Percentiles rank a stretch among this genome's conserved stretches.
phyloP scores from a whole-genome alignment of 495 filamentous ascomycete species.

The Cercophora sp. region DNA sequence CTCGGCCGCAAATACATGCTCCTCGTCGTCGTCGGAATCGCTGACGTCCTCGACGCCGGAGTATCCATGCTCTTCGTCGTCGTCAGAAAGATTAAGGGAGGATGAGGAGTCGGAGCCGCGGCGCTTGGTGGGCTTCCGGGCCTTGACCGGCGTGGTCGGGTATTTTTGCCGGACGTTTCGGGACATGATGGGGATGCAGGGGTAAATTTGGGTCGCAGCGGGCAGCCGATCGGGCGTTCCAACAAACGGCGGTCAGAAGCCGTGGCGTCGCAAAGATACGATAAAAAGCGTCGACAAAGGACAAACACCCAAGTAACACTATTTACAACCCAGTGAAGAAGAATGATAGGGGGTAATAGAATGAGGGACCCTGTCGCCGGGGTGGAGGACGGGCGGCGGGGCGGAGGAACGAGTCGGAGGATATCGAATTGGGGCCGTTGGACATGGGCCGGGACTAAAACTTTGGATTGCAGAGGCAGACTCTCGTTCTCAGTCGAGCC shows the following conservation, averaged over 20 bases:
- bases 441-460: slow-evolving; percentile 19
- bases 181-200: slow-evolving; percentile 41
- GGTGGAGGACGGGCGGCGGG: not conserved
- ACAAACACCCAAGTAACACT: no score
- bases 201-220: slow-evolving; percentile 11
- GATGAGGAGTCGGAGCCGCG: slow-evolving; percentile 40
- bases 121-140: slow-evolving; percentile 34
- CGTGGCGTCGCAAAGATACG: no score
- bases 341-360: no score
- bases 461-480: slow-evolving; percentile 32
- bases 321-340: no score
- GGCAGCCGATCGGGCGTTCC: slow-evolving; percentile 14
- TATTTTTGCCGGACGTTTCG: slow-evolving; percentile 51
- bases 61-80: slow-evolving; percentile 69
- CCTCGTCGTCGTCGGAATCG: slow-evolving; percentile 68
- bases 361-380: no score
- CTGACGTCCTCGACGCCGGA: slow-evolving; percentile 73
- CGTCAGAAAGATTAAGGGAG: slow-evolving; percentile 54
- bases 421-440: slow-evolving; percentile 15
- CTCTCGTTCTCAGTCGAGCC: slow-evolving; percentile 19
- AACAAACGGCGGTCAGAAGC: slow-evolving; percentile 43
- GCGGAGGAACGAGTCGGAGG: slow-evolving; percentile 1
- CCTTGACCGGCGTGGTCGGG: slow-evolving; percentile 38
- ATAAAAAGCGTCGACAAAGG: no score
- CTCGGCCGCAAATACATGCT: slow-evolving; percentile 67